Base-by-base conservation (phyloP, 768 basidiomycete genomes). In the Auricularia sp. region DNA sequence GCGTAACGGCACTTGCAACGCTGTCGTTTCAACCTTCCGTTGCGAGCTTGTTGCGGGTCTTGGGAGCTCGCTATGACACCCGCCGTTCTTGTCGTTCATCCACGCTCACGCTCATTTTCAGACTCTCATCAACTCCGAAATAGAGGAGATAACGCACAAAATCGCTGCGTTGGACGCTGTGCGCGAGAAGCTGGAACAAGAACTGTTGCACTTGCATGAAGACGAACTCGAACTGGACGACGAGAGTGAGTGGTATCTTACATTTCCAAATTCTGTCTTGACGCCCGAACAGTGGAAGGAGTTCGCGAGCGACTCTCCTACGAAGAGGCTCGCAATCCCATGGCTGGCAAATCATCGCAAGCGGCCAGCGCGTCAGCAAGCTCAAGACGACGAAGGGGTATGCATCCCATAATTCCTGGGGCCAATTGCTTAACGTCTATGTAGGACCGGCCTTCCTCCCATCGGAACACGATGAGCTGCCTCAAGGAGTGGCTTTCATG, bases 141-240 rank as follows among this genome's bases (percentile, higher is more conserved):
- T 98, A 68, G 76, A 80, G 33, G 93, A 98, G 73, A 90, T 99
- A 23, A 87, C 91, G 33, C 81, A 84, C 68, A 98, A 97, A 80
- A 98, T 98, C 61, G 85, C 87, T 61, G 85, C 87, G 3, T 76
- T 98, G 42, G 92, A 95, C 69, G 80, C 77, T 16, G 91, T 98
- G 64, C 81, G 93, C 63, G 80, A 83, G 8, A 88, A 87, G 67
- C 78, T 98, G 33, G 91, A 94, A 71, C 80, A 86, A 53, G 88
- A 92, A 71, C 78, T 99, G 6, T 76, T 98, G 36, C 90, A 84
- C 72, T 73, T 98, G 58, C 91, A 95, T 64, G 96, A 99, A 72
- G 96, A 98, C 69, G 95, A 97, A 67, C 78, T 99, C 29, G 96
- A 98, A 71, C 77, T 99, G n/a, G 93, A 97, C 70, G 96, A 97